Conservation (phyloP, 2,329 filamentous ascomycete genomes). For the Ophidiomyces ophidiicola region DNA sequence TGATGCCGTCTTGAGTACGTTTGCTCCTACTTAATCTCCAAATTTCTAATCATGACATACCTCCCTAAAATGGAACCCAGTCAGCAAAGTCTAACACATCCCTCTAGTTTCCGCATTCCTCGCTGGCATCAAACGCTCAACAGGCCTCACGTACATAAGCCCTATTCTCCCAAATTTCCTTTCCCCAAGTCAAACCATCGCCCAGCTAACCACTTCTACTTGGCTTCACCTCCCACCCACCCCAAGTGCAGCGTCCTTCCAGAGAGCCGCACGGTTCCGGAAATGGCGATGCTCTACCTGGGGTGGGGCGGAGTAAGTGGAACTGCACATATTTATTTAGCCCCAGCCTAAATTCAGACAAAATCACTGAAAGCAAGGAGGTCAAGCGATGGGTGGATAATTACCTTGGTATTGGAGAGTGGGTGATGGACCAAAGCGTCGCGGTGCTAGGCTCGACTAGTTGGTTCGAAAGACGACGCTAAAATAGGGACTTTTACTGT, state of each 20-base stretch:
- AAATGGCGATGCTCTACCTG: background rate
- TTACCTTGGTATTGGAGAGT: constrained; percentile 90
- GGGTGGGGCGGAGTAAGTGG: constrained; percentile 8
- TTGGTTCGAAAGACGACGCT: constrained; percentile 68
- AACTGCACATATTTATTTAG: constrained; percentile 21
- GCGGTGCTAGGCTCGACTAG: constrained; percentile 76
- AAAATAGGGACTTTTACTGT: constrained; percentile 1
- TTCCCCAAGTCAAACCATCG: background rate
- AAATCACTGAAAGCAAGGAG: constrained; percentile 70
- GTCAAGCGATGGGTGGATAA: constrained; percentile 80
- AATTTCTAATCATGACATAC: background rate
- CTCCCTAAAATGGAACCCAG: background rate
- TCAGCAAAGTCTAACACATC: background rate
- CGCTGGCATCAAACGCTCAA: constrained; percentile 93
- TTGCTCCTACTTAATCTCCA: constrained; percentile 3
- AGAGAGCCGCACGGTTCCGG: constrained; percentile 1
- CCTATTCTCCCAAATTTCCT: constrained; percentile 11
- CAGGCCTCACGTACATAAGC: constrained; percentile 81
- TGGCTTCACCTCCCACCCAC: constrained; percentile 10
- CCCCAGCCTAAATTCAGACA: constrained; percentile 75
- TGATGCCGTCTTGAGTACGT: constrained; percentile 80
- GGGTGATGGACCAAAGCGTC: constrained; percentile 95
- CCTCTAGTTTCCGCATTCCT: constrained; percentile 78
- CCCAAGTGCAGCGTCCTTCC: constrained; percentile 6
- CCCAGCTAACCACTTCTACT: constrained; percentile 9